Conservation (phyloP, 208 protist genomes). For the Trypanosoma scelopori region DNA sequence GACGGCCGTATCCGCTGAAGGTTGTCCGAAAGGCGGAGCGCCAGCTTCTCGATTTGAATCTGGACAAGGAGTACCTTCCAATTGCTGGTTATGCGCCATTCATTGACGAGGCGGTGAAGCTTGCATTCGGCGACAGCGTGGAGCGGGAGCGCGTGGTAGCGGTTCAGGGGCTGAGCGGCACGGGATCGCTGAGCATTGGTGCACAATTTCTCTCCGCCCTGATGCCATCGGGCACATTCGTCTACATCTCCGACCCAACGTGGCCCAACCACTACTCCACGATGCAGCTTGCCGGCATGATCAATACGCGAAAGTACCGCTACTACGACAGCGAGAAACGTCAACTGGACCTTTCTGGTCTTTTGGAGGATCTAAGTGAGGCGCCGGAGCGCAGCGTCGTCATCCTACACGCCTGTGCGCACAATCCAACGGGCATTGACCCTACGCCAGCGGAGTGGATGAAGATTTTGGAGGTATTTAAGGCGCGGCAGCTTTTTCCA, state of each 20-base stretch:
- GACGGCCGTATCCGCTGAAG: constrained; percentile 91
- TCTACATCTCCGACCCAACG: constrained; percentile 87
- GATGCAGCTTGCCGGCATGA: constrained; percentile 57
- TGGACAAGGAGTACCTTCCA: constrained; percentile 97
- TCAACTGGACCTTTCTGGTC: constrained; percentile 84
- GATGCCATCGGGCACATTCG: constrained; percentile 29
- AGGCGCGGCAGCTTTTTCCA: constrained; percentile 79
- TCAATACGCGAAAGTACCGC: constrained; percentile 60
- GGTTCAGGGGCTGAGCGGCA: constrained; percentile 88
- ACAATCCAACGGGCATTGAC: constrained; percentile 99
- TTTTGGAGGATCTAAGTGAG: constrained; percentile 64
- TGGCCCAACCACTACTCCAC: constrained; percentile 88
- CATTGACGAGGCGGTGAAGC: constrained; percentile 58
- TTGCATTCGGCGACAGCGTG: constrained; percentile 89
- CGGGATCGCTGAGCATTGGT: constrained; percentile 81
- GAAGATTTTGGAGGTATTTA: constrained; percentile 88
- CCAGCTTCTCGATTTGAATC: constrained; percentile 53
- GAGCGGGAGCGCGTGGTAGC: constrained; percentile 63
- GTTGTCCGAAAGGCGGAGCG: constrained; percentile 91
- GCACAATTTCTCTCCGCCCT: constrained; percentile 55
- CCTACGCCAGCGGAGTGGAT: constrained; percentile 95
- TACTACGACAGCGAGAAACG: constrained; percentile 78
- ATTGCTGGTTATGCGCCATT: constrained; percentile 92
- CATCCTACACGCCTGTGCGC: constrained; percentile 97
- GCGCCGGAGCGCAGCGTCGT: constrained; percentile 91